Base-by-base conservation (phyloP, 371 early-diverging fungal genomes). In the Rhizomucor miehei region DNA sequence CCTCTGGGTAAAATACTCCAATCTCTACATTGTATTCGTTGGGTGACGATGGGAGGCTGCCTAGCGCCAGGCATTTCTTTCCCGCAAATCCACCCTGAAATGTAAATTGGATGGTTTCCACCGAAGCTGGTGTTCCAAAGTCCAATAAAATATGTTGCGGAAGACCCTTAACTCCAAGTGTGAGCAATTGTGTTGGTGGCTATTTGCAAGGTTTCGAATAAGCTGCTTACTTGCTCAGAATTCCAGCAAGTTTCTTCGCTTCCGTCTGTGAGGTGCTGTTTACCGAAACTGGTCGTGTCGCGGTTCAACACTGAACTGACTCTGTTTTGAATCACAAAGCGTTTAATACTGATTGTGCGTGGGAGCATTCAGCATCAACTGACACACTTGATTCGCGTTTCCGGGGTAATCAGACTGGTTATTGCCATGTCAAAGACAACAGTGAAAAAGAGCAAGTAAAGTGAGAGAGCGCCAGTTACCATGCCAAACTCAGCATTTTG, bases 61-160 rank as follows among this genome's bases (percentile, higher is more conserved):
- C 75, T 1, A 71, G 80, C 34, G 75, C 65, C n/a, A 67, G 57
- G 45, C 87, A 83, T 20, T 77, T 82, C 57, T 86, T 86, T 29
- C 94, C 93, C 0, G 86, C 92, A 62, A 96, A 96, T 0, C 97
- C 97, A 19, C 97, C 97, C 58, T 95, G 95, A 60, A 96, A 96
- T 75, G 86, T 91, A 46, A 93, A 56, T 6, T 56, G 52, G 20
- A 91, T 44, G 2, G 61, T 29, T 12, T 73, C 59, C 2, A 85
- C 54, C 2, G 59, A 51, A 1, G 79, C 87, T n/a, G 80, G 58
- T 6, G 59, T 54, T 13, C 75, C 72, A 60, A 92, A 91, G 56
- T 92, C 89, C 1, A 94, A 41, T 13, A 81, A 60, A 19, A 96
- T 88, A 57, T 81, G 82, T 76, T 96, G 96, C 9, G 93, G 89